phyloP scores from a whole-genome alignment of 257 asterid species.

The Penstemon newberryi region DNA sequence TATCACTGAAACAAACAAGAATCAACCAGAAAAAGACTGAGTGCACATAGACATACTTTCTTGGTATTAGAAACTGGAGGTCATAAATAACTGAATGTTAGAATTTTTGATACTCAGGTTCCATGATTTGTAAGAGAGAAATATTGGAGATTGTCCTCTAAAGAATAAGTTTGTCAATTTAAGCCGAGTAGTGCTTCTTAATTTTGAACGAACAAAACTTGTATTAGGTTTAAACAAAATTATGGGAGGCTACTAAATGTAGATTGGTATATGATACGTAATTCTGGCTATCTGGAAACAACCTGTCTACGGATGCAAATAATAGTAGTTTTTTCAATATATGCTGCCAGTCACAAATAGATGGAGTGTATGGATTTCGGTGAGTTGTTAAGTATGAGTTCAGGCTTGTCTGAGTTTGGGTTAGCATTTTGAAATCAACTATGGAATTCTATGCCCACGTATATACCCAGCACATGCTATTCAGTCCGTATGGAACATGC shows the following conservation, averaged over 20 bases:
- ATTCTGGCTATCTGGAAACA: background rate
- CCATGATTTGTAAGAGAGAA: background rate
- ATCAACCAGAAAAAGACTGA: background rate
- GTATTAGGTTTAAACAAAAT: background rate
- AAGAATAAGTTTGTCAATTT: conserved; percentile 9
- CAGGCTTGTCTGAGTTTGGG: conserved; percentile 3
- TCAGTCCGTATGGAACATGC: background rate
- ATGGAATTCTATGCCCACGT: background rate
- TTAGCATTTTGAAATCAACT: background rate
- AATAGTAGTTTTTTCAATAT: conserved; percentile 5
- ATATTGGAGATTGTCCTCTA: conserved; percentile 1
- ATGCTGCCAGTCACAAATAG: conserved; percentile 1
- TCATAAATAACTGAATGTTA: conserved; percentile 3
- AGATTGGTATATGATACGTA: conserved; percentile 1
- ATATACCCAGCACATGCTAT: background rate
- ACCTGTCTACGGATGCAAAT: background rate
- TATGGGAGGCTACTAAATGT: background rate
- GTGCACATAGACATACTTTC: background rate
- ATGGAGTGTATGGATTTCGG: background rate
- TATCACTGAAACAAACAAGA: background rate
- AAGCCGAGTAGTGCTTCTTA: background rate
- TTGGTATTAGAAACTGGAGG: conserved; percentile 16
- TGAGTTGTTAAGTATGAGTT: conserved; percentile 9
- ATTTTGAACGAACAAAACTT: background rate
- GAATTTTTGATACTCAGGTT: background rate